A percentile compares a stretch with the other conserved stretches of the same genome.
Evolutionary conservation across 2,329 filamentous ascomycete genomes (phyloP).

Genomic region (Colletotrichum gigasporum): DNA sequence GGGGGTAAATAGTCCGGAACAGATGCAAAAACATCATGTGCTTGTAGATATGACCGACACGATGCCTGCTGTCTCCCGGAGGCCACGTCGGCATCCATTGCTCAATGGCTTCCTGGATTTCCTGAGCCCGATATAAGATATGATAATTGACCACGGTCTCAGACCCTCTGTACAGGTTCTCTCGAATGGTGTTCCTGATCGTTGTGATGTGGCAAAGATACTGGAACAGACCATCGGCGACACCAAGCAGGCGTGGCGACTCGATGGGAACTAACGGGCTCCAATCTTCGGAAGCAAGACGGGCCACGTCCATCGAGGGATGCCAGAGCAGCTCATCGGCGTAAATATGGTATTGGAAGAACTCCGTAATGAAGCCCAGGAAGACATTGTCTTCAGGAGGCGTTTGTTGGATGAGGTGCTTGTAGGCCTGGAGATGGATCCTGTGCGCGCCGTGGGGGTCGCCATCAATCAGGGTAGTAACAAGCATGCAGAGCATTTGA

Average conservation of each 20-base stretch:
- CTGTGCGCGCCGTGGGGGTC: slow-evolving; percentile 74
- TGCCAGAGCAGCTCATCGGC: slow-evolving; percentile 70
- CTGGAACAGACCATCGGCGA: slow-evolving; percentile 83
- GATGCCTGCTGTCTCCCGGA: slow-evolving; percentile 63
- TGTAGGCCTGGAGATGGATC: slow-evolving; percentile 81
- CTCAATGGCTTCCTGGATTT: slow-evolving; percentile 79
- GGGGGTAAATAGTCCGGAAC: slow-evolving; percentile 69
- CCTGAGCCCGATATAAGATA: slow-evolving; percentile 75
- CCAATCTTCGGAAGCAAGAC: slow-evolving; percentile 56
- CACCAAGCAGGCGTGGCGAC: slow-evolving; percentile 74
- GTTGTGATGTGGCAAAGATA: slow-evolving; percentile 82
- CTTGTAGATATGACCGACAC: slow-evolving; percentile 68
- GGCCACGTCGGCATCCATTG: slow-evolving; percentile 77
- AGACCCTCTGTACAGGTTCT: slow-evolving; percentile 67
- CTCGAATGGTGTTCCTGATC: slow-evolving; percentile 78
- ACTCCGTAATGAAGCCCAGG: slow-evolving; percentile 71
- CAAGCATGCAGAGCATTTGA: slow-evolving; percentile 70
- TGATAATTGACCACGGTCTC: slow-evolving; percentile 79
- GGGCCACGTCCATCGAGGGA: slow-evolving; percentile 47
- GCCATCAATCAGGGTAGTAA: slow-evolving; percentile 67
- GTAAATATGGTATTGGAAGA: slow-evolving; percentile 85
- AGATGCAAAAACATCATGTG: slow-evolving; percentile 75
- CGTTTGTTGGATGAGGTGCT: slow-evolving; percentile 71
- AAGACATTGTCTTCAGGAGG: slow-evolving; percentile 74
- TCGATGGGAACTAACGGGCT: slow-evolving; percentile 51